Base-by-base conservation (phyloP, 2,329 filamentous ascomycete genomes). In the Rutstroemia sydowiana region DNA sequence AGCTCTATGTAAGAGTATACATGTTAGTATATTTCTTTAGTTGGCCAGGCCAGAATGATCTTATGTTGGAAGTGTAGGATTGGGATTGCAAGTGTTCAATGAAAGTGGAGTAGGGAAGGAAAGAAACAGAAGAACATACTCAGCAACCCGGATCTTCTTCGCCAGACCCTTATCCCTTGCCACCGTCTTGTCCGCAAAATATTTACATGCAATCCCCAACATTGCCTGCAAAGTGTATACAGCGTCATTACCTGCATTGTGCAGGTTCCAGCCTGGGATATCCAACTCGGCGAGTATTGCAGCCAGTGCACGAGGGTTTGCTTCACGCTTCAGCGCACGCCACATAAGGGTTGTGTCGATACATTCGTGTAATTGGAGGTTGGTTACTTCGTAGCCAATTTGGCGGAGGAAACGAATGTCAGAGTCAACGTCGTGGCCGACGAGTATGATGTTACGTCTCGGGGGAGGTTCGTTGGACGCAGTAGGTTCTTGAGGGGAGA, bases 211-310 rank as follows among this genome's bases (percentile, higher is more conserved):
- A 54, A 88, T 77, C 5, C 72, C 79, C 6, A 95, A 66, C 74
- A 93, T 78, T 7, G 82, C 85, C 55, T 84, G 82, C 56, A 95
- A 69, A 0, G 88, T 92, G 65, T 86, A 93, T 1, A 82, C 77
- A 0, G 90, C 89, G 65, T 95, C 90, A 58, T 95, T 95, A 1
- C 90, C 83, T 0, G 84, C 90, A 63, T 95, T 95, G 68, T 95
- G 90, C n/a, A 92, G 73, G 59, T 86, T 75, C 67, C 73, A 78
- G 39, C 74, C 78, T 0, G 70, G 61, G 8, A 95, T 78, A 2
- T 77, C 78, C 26, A 95, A 72, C 5, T 84, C 75, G 5, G 68
- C 62, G 21, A 95, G 76, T 13, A 95, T 74, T 5, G 61, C 70
- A 0, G 70, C 71, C 2, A 97, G 75, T 1, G 76, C 77, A 13